Evolutionary conservation across 441 rosid genomes (phyloP), one percentile per base, ranked within the genome.

Genomic region (Gossypium armourianum): DNA sequence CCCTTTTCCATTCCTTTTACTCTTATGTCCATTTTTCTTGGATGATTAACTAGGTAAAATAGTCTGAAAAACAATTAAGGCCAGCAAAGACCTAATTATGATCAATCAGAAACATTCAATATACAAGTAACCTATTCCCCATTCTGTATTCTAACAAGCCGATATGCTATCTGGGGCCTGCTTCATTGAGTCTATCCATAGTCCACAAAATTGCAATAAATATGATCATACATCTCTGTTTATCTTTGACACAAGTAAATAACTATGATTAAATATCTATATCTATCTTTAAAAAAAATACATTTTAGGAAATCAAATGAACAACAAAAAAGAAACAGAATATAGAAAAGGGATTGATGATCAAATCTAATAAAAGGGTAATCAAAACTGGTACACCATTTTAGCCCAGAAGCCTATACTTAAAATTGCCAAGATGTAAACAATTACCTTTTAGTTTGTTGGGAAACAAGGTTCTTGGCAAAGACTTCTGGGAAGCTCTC

Each of bases 401-500:
- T 23, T 12, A 47, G 21, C 69, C 57, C 4, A 49, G 52, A 65
- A 9, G 40, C 40, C 26, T 23, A 43, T 12, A 65, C 8, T 20
- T 55, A 49, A 59, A 29, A 59, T 13, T 23, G 57, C 57, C 43
- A 50, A 55, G 8, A 68, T 66, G 63, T 0, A 62, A 68, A 63
- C n/a, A 62, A 23, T 28, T 54, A 93, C 99, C 99, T 84, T 74
- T 77, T 84, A 16, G 78, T 86, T 72, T 78, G 79, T 40, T 81
- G 80, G 50, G 93, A 92, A 76, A 92, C 96, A 63, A 95, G 99
- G 78, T 87, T 88, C 82, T 86, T 75, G 69, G 84, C 83, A 85
- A 95, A 95, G 64, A 93, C 99, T 82, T 86, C 87, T 12, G 99
- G 99, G 69, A 95, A 95, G 82, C 92, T 88, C 90, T 95, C 97